Base-by-base conservation (phyloP, 75 land plant species). In the Ceratopteris richardii region DNA sequence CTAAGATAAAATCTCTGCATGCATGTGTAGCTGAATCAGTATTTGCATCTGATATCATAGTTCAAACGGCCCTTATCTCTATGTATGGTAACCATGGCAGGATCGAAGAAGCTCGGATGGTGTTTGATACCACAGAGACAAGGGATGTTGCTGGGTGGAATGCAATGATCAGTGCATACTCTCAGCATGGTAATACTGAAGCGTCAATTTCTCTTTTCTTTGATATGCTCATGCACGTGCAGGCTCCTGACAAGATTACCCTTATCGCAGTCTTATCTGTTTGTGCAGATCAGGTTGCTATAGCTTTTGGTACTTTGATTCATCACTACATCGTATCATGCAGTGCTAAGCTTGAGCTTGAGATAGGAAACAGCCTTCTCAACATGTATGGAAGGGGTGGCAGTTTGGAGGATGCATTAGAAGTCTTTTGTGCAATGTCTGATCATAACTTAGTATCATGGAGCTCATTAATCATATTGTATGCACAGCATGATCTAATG, bases 11-110 rank as follows among this genome's bases (percentile, higher is more conserved):
- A 27, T 76, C 70, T 46, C 21, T 80, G 23, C 87, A 84, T 77
- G 22, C 47, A 57, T 51, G 41, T 54, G 57, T 60, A 23, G 24
- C 6, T 7, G 77, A 80, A 53, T 11, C 48, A 40, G 80, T 80
- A 42, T 5, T 61, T 19, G 0, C 58, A 3, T 9, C 48, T 20
- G 86, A 73, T 48, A 17, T 76, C 6, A 24, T 73, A 23, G 61
- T 84, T 46, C 74, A 66, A 22, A 84, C 76, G 60, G 64, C 87
- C 33, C 74, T 88, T 14, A 7, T 88, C 40, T 79, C 75, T 40
- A 57, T 68, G 57, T 88, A 85, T 46, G 58, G 60, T 31, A 75
- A 47, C 16, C 68, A 73, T 47, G 85, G 81, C 11, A 75, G 65
- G 40, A 51, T 78, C 20, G 62, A 65, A 55, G 78, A 82, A 17